Base-by-base conservation (phyloP, 768 basidiomycete genomes). In the Pleurotus pulmonarius region DNA sequence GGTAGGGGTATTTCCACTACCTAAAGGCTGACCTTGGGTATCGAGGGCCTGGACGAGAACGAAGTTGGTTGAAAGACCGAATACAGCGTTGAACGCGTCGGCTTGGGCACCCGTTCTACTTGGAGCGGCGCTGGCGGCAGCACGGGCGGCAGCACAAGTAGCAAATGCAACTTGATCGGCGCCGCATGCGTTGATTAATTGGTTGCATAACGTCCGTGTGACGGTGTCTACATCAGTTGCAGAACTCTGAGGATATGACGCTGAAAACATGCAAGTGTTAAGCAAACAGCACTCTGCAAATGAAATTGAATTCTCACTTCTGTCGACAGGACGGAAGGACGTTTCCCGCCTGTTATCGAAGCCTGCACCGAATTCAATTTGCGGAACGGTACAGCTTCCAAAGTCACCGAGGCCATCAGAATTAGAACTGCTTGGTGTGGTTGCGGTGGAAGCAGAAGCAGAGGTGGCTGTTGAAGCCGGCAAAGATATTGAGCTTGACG, bases 181-280 rank as follows among this genome's bases (percentile, higher is more conserved):
- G 15, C 70, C 73, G 64, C 84, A 87, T 4, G 67, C 63, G 73
- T 82, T 83, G 26, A 69, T 72, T 56, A 87, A 69, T 4, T 71
- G 72, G 67, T 83, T 80, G 61, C 85, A 86, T 43, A 85, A 81
- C 67, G 78, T 59, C 71, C 79, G 74, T 12, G 82, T 76, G 70
- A 86, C 85, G 65, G 85, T 83, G 60, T 70, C 73, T 60, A 83
- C 80, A 64, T 77, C 77, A 61, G 83, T 76, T n/a, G 83, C 83
- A 13, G 83, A 84, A 41, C 81, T 81, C 61, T 85, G 83, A 69
- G 73, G 75, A 72, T 70, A 83, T 0, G 78, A 78, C 4, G 65
- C 77, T 78, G 51, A 13, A 16, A 55, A 49, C 39, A 25, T 24
- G 16, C 6, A 46, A 45, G 20, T 41, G 25, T 55, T n/a, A 25